Evolutionary conservation across 768 basidiomycete species (phyloP).

Genomic region (Lanmaoa pseudosensibilis): DNA sequence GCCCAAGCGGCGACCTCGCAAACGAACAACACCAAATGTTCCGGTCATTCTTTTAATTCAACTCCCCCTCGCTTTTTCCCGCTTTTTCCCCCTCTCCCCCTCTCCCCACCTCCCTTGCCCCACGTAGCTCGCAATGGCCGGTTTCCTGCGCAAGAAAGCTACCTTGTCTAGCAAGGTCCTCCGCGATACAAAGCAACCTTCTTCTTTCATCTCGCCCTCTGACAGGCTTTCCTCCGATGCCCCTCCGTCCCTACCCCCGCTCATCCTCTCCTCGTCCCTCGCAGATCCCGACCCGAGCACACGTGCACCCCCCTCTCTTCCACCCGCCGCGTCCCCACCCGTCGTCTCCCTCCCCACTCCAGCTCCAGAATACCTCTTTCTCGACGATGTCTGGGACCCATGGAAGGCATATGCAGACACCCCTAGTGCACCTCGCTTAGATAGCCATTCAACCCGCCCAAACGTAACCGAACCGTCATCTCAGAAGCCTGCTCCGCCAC

Average conservation of each 20-base stretch:
- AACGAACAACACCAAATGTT: slow-evolving; percentile 2
- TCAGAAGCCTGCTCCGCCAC: background rate
- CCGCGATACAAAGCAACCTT: background rate
- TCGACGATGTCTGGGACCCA: slow-evolving; percentile 25
- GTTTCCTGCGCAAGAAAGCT: slow-evolving; percentile 55
- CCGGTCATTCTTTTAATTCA: slow-evolving; percentile 14
- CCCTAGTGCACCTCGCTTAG: slow-evolving; percentile 3
- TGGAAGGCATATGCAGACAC: slow-evolving; percentile 14
- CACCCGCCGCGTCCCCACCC: slow-evolving; percentile 20
- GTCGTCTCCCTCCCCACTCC: background rate
- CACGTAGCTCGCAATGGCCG: slow-evolving; percentile 41
- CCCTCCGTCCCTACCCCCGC: slow-evolving; percentile 38
- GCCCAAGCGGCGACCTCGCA: background rate
- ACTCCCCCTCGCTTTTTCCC: background rate
- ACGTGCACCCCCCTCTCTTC: background rate
- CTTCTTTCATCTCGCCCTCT: background rate
- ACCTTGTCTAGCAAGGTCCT: slow-evolving; percentile 22
- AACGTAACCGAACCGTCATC: background rate
- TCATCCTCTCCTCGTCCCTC: slow-evolving; percentile 41
- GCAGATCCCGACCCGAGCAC: slow-evolving; percentile 25
- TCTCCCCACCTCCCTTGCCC: background rate
- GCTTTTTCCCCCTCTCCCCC: background rate
- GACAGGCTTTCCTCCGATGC: slow-evolving; percentile 13
- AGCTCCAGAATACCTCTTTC: background rate
- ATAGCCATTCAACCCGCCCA: background rate